phyloP scores from a whole-genome alignment of 495 filamentous ascomycete genomes.

The Xylaria castorea region DNA sequence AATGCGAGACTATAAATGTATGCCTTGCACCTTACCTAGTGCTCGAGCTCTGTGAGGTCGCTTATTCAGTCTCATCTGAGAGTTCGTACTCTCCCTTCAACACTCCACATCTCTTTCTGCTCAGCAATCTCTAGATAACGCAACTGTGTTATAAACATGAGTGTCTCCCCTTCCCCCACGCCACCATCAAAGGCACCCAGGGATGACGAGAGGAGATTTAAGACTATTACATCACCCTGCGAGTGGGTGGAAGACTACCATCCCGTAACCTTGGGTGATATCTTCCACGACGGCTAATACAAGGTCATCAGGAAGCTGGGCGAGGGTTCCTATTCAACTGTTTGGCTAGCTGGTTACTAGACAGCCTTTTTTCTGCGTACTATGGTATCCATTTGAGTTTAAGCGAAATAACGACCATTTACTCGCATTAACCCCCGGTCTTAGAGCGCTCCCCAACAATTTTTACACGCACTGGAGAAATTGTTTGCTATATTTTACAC shows the following conservation, averaged over 20 bases:
- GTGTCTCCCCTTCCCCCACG: not conserved
- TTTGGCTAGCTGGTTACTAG: too few relatives aligned
- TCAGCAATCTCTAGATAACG: too few relatives aligned
- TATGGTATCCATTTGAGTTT: too few relatives aligned
- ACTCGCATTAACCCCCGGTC: not conserved
- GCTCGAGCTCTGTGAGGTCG: too few relatives aligned
- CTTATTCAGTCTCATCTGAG: too few relatives aligned
- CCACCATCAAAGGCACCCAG: not conserved
- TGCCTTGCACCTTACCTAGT: too few relatives aligned
- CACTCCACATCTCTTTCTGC: too few relatives aligned
- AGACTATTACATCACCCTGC: not conserved
- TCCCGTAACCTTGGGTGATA: constrained; percentile 39
- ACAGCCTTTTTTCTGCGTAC: too few relatives aligned
- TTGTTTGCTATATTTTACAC: constrained; percentile 42
- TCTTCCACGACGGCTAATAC: constrained; percentile 43
- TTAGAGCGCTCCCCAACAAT: constrained; percentile 36
- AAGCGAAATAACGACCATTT: constrained; percentile 22
- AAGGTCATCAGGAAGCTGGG: constrained; percentile 54
- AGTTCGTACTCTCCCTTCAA: too few relatives aligned
- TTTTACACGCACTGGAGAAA: constrained; percentile 39
- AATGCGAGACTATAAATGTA: too few relatives aligned
- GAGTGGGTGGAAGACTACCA: constrained; percentile 41
- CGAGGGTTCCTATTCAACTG: constrained; percentile 47
- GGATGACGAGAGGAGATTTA: not conserved
- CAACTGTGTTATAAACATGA: not conserved